Percentiles rank a stretch among this genome's conserved stretches.
Evolutionary conservation across 805 yeast genomes (phyloP).

Genomic region (Ogataea populi-albae): DNA sequence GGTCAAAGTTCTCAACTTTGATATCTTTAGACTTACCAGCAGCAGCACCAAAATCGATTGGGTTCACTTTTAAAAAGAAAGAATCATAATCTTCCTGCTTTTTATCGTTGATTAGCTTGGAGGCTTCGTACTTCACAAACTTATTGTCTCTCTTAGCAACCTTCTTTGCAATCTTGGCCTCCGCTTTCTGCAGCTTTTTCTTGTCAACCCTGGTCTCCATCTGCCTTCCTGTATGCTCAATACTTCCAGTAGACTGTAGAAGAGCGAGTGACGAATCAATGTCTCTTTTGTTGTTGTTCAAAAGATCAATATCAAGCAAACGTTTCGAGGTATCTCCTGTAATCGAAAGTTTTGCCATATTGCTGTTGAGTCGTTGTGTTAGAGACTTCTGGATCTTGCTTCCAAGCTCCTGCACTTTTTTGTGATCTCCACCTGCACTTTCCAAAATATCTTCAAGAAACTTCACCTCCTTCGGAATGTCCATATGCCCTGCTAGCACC

Average conservation of each 20-base stretch:
- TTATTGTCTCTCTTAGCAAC: conserved; percentile 83
- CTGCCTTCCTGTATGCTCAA: conserved; percentile 87
- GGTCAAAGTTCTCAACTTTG: conserved; percentile 86
- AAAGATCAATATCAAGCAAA: conserved; percentile 72
- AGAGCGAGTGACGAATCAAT: conserved; percentile 72
- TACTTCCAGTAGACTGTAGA: conserved; percentile 75
- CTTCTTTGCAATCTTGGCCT: conserved; percentile 93
- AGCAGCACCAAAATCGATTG: conserved; percentile 81
- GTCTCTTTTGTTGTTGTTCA: conserved; percentile 68
- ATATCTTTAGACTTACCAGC: conserved; percentile 98
- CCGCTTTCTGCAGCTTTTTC: conserved; percentile 96
- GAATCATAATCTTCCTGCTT: conserved; percentile 82
- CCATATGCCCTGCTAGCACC: conserved; percentile 70
- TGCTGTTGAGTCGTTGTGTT: conserved; percentile 54
- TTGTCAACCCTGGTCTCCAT: conserved; percentile 94
- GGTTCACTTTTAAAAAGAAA: conserved; percentile 92
- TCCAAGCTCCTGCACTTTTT: conserved; percentile 51
- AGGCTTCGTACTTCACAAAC: conserved; percentile 90
- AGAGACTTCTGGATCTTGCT: conserved; percentile 46
- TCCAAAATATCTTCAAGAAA: conserved; percentile 64
- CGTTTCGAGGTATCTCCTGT: conserved; percentile 89
- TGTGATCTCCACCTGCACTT: conserved; percentile 78
- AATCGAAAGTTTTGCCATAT: conserved; percentile 68
- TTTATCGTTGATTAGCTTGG: conserved; percentile 69
- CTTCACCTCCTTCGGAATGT: conserved; percentile 61